Conservation (phyloP, 495 filamentous ascomycete genomes). For the Lophiotrema nucula region DNA sequence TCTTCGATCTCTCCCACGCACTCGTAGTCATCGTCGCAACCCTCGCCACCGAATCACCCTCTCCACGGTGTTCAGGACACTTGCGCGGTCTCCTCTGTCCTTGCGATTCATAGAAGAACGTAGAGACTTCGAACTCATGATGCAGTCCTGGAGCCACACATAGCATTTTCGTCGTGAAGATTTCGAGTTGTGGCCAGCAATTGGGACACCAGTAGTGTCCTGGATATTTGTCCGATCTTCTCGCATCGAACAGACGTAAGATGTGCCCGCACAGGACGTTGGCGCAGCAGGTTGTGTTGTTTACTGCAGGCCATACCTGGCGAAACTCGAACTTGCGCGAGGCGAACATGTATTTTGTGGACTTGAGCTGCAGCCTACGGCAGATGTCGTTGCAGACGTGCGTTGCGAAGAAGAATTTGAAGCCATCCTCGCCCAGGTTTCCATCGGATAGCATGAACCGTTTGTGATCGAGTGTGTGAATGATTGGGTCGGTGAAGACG, state of each 20-base stretch:
- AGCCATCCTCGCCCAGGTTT: slow-evolving; percentile 38
- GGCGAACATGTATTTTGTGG: slow-evolving; percentile 30
- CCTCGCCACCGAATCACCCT: slow-evolving; percentile 1
- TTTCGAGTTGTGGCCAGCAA: slow-evolving; percentile 38
- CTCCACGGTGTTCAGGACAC: slow-evolving; percentile 28
- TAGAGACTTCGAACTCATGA: slow-evolving; percentile 31
- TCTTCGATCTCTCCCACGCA: no score
- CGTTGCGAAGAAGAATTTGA: slow-evolving; percentile 44
- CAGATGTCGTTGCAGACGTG: slow-evolving; percentile 46
- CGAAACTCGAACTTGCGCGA: slow-evolving; percentile 30
- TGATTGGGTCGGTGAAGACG: slow-evolving; percentile 41
- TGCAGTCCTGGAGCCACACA: slow-evolving; percentile 13
- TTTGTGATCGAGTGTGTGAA: slow-evolving; percentile 38
- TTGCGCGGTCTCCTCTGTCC: not conserved
- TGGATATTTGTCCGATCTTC: slow-evolving; percentile 24
- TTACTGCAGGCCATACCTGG: slow-evolving; percentile 30
- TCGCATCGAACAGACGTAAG: slow-evolving; percentile 18
- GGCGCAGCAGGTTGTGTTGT: slow-evolving; percentile 39
- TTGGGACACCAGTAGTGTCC: slow-evolving; percentile 36
- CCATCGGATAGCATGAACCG: slow-evolving; percentile 36
- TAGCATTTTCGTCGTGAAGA: slow-evolving; percentile 7
- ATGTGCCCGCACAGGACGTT: slow-evolving; percentile 44
- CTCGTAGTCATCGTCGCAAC: no score
- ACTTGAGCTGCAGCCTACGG: slow-evolving; percentile 41
- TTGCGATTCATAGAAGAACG: slow-evolving; percentile 39